Evolutionary conservation across 331 rosid species (phyloP), one percentile per base, ranked within the genome.

Genomic region (Saraca asoca): DNA sequence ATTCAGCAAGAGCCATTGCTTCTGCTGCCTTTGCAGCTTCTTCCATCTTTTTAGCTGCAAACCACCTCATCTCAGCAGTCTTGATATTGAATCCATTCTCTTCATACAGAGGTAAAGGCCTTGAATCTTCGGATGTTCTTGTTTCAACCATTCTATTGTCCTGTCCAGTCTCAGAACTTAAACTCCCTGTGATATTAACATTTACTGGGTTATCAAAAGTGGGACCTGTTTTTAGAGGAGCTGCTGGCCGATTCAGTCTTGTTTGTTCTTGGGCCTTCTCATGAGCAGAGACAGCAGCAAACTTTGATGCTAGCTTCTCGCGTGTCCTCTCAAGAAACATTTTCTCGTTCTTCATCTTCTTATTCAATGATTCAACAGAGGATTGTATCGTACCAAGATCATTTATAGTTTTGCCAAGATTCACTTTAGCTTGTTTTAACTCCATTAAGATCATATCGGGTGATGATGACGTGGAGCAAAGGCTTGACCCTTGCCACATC

Each of bases 1-100:
- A 83, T 77, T 94, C 99, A 7, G 96, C 90, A 45, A 94, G 86
- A 68, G 99, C 99, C 63, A 90, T 84, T 6, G 90, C 96, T 79
- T 88, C 99, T 12, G 95, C 97, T 12, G 97, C 96, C 79, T 35
- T 83, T 16, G 99, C 97, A 2, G 99, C 99, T 75, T 94, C 97
- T 69, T 88, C 97, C 99, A 94, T 94, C 88, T 90, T 94, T 69
- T 88, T 94, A 34, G 99, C 99, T 0, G 99, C 97, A 64, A 88
- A 62, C 90, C 81, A 86, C 76, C 88, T 86, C 95, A 94, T 83
- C 78, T 94, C 95, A 11, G 97, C 96, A 43, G 87, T 84, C 71
- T 76, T 82, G 70, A 87, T 77, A 70, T 79, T 77, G 37, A 73
- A 33, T 50, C 58, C 81, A 19, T 62, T 68, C 35, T 69, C 82